Base-by-base conservation (phyloP, 108 stramenopile genomes). In the Pseudonitzschia pungens region DNA sequence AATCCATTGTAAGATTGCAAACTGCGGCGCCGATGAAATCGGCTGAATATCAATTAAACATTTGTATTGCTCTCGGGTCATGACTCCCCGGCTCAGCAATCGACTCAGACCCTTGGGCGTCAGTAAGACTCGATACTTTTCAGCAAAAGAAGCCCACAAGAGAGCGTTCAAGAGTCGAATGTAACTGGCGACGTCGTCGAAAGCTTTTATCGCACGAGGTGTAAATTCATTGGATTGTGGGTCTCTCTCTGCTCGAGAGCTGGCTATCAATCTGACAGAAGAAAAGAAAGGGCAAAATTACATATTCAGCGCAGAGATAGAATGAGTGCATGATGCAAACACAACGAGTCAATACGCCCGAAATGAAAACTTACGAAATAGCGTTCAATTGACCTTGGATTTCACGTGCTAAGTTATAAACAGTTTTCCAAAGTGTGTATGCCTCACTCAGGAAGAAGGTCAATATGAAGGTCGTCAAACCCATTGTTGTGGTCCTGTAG, bases 401-500 rank as follows among this genome's bases (percentile, higher is more conserved):
- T 40, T 21, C 20, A 14, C 81, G 57, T 26, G 63, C 66, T 16
- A 36, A 64, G 24, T 5, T 29, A 55, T 84, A 81, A 52, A 78
- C 71, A 42, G 69, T 41, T 16, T 65, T 67, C 84, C 84, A 85
- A 10, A 85, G 48, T 27, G 32, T 18, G 51, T 81, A 81, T 9
- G 82, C 83, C 43, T 83, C 55, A 53, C 52, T 69, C 21, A 85
- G 31, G 65, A 83, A 85, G 58, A 85, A 85, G 1, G 83, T 81
- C 36, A 85, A 44, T 24, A 82, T 71, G 66, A 85, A 85, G 14
- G 83, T 85, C 0, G 81, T 76, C n/a, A 85, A 58, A 59, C 48
- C 70, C 70, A 82, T 71, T 29, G 69, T 51, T 62, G 36, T 40
- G n/a, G 27, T 31, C 60, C 60, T 62, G 36, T 7, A 62, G 8